Conservation (phyloP, 1,139 yeast species). For the Sporopachydermia cereana region DNA sequence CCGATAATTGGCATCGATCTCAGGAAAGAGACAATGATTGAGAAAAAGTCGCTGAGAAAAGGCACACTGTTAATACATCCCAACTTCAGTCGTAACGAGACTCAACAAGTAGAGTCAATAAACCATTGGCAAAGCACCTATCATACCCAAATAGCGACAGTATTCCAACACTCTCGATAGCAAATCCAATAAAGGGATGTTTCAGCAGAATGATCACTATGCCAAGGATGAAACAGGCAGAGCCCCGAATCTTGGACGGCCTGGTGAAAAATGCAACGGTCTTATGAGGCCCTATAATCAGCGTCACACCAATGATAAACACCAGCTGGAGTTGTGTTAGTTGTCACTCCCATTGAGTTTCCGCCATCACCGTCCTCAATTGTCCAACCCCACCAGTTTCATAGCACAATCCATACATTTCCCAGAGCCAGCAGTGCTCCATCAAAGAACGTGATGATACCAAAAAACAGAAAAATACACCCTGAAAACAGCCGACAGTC, state of each 20-base stretch:
- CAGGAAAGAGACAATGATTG: constrained; percentile 80
- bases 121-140: no score
- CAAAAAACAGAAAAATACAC: constrained; percentile 64
- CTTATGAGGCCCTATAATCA: constrained; percentile 82
- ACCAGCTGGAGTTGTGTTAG: constrained; percentile 25
- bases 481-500: constrained; percentile 15
- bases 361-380: no score
- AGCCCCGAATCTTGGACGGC: constrained; percentile 78
- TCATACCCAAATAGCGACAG: constrained; percentile 60
- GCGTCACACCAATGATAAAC: constrained; percentile 69
- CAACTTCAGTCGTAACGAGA: not conserved
- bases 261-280: constrained; percentile 77
- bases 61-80: not conserved
- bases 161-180: constrained; percentile 78
- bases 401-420: constrained; percentile 34
- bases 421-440: constrained; percentile 85
- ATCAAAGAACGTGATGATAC: constrained; percentile 79
- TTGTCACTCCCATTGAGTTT: no score
- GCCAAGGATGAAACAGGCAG: constrained; percentile 67
- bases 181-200: constrained; percentile 74
- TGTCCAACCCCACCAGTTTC: not conserved
- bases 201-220: constrained; percentile 63
- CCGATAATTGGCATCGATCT: constrained; percentile 86
- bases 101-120: no score
- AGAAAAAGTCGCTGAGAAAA: constrained; percentile 56